A percentile compares a stretch with the other conserved stretches of the same genome.
phyloP scores from a whole-genome alignment of 495 filamentous ascomycete genomes.

The Elasticomyces elasticus region DNA sequence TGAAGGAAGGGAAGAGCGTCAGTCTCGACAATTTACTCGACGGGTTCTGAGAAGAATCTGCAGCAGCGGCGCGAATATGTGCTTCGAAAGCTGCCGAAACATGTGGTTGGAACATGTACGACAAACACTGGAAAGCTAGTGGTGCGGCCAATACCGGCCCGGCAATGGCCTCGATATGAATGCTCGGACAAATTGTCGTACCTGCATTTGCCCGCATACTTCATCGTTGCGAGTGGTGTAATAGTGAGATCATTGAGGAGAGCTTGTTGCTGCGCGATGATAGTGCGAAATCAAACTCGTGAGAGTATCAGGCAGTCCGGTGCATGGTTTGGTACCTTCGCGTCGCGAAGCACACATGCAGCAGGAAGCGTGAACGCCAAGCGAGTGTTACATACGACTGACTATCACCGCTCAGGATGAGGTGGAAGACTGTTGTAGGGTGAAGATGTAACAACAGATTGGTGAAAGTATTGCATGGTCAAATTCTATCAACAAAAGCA shows the following conservation, averaged over 20 bases:
- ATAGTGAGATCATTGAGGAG: background rate
- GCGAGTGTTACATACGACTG: too few relatives aligned
- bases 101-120: background rate
- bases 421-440: background rate
- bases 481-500: background rate
- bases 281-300: too few relatives aligned
- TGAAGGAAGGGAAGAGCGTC: conserved; percentile 6
- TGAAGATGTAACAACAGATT: background rate
- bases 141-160: background rate
- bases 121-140: background rate
- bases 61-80: background rate
- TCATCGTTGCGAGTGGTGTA: background rate
- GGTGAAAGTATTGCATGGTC: background rate
- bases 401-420: background rate
- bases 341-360: too few relatives aligned
- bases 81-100: background rate
- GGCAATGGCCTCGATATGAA: too few relatives aligned
- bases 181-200: background rate
- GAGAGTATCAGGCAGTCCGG: too few relatives aligned
- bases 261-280: background rate
- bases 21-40: background rate
- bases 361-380: too few relatives aligned
- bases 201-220: background rate
- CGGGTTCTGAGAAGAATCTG: background rate
- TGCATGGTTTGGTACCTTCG: too few relatives aligned